These are phyloP conservation scores for Dendrobium nobile DNA, from an alignment of 106 monocot genomes.

Conservation along the genomic window DNA sequence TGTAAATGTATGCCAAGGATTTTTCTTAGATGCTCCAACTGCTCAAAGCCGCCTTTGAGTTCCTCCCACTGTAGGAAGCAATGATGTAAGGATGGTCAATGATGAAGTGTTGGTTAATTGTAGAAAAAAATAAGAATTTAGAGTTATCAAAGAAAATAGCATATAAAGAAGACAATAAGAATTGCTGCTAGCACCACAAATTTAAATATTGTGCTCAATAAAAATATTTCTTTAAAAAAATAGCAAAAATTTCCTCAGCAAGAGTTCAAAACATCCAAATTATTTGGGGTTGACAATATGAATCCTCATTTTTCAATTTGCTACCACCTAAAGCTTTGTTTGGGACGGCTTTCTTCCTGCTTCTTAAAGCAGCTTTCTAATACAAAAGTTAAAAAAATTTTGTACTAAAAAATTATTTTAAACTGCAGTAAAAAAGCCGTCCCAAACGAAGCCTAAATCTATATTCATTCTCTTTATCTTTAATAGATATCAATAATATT, in stretches of 20 bases:
- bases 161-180: neutral
- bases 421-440: too few species aligned
- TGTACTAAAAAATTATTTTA: too few species aligned
- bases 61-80: constrained; percentile 73
- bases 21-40: constrained; percentile 76
- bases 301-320: neutral
- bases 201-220: neutral
- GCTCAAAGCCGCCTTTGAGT: constrained; percentile 68
- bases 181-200: neutral
- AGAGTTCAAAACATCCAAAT: too few species aligned
- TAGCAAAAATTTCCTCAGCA: too few species aligned
- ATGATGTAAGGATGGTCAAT: neutral
- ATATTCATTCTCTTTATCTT: too few species aligned
- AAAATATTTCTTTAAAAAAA: neutral
- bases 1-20: constrained; percentile 50
- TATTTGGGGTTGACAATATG: neutral
- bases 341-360: too few species aligned
- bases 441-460: too few species aligned
- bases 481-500: too few species aligned
- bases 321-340: too few species aligned
- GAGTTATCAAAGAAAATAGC: neutral
- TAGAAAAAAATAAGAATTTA: neutral
- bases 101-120: neutral
- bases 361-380: too few species aligned
- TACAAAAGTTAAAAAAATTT: too few species aligned